These are phyloP conservation scores for Diaporthe humulicola DNA, from an alignment of 2,329 filamentous ascomycete genomes.

Conservation along the genomic window DNA sequence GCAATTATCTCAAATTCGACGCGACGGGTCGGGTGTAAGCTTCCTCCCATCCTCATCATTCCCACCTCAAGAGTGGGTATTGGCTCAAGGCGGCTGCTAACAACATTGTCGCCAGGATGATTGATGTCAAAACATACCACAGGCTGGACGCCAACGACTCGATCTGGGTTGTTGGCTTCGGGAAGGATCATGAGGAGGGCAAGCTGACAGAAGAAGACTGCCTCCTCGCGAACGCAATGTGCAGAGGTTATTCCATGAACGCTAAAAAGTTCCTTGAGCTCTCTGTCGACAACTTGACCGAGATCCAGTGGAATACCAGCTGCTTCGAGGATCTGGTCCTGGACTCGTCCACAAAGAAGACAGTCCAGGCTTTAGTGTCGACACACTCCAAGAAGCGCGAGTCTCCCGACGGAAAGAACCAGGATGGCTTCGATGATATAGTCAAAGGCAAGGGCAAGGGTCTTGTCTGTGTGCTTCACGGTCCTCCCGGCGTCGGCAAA, in stretches of 20 bases:
- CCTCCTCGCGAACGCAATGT: constrained; percentile 44
- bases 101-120: constrained; percentile 43
- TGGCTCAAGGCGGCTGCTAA: not conserved
- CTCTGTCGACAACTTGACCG: constrained; percentile 43
- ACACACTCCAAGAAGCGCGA: constrained; percentile 40
- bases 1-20: constrained; percentile 41
- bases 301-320: constrained; percentile 46
- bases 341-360: constrained; percentile 47
- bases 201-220: constrained; percentile 48
- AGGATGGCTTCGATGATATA: constrained; percentile 41
- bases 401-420: not conserved
- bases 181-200: constrained; percentile 38
- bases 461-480: constrained; percentile 45
- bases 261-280: constrained; percentile 50
- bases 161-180: constrained; percentile 44
- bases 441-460: constrained; percentile 44
- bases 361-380: constrained; percentile 49
- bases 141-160: constrained; percentile 46
- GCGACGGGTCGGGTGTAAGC: constrained; percentile 48
- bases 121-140: constrained; percentile 52
- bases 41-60: too few species aligned
- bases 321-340: constrained; percentile 50
- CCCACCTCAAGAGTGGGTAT: not conserved
- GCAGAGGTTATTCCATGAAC: constrained; percentile 50
- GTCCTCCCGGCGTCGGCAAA: constrained; percentile 52